Base-by-base conservation (phyloP, 2,329 filamentous ascomycete species). In the Talaromyces sp. region DNA sequence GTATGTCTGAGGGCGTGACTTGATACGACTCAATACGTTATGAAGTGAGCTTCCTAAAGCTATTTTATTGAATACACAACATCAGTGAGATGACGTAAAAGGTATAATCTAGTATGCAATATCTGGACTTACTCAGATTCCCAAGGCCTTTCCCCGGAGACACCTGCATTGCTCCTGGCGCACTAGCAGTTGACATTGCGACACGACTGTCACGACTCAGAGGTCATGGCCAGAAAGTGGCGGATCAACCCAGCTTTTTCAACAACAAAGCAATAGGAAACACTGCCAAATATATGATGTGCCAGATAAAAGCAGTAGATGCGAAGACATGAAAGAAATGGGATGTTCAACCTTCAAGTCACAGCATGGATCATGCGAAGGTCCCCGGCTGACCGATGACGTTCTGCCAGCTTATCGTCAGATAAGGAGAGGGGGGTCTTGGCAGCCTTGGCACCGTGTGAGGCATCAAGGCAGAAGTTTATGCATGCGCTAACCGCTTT, bases 41-140 rank as follows among this genome's bases (percentile, higher is more conserved):
- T 97, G 91, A 36, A 99, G 83, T 2, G 92, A 96, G 62, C 91
- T 89, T 58, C 94, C 94, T 59, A 99, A 85, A 52, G 87, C 91
- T 96, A 70, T 53, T 19, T 43, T 13, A 22, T 45, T 48, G 0
- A 5, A 19, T 17, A 4, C n/a, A 5, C 7, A 21, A 10, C 10
- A 35, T 48, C 9, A 48, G 28, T 10, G 1, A 31, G 13, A n/a
- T 4, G 5, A 5, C 2, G 1, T 19, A 9, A 21, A 8, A 33
- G 0, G n/a, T 25, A 1, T 0, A 5, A 17, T n/a, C 13, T 13
- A 31, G 8, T 31, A 28, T 25, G 7, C n/a, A 7, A 25, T 2
- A 53, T 21, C 8, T 3, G 5, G 35, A 69, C 73, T 63, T 75
- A 75, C 78, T 77, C 62, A 87, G 76, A 63, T 85, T 85, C n/a